These are phyloP conservation scores for Elongisporangium anandrum DNA, from an alignment of 352 stramenopile genomes.

Conservation along the genomic window DNA sequence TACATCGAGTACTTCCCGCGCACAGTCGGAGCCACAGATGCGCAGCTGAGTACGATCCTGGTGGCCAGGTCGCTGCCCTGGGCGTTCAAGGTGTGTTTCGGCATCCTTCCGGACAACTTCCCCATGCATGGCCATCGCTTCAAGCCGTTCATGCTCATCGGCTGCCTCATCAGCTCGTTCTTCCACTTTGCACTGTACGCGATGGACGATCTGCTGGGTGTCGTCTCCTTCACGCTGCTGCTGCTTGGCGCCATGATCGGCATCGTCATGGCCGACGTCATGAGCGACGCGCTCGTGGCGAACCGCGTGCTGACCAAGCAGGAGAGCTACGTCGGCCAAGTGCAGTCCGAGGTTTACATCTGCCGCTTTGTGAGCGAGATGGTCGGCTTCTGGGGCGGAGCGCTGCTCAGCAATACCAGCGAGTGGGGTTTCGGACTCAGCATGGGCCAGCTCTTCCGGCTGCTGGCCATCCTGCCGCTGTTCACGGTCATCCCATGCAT, in stretches of 20 bases:
- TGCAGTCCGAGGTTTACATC: conserved; percentile 72
- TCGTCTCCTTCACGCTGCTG: conserved; percentile 64
- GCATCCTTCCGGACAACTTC: conserved; percentile 59
- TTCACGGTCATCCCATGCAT: conserved; percentile 52
- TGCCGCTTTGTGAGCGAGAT: conserved; percentile 79
- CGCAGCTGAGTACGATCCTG: conserved; percentile 65
- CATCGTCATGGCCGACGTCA: conserved; percentile 81
- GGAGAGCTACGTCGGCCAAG: conserved; percentile 28
- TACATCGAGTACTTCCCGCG: conserved; percentile 77
- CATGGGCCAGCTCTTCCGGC: conserved; percentile 59
- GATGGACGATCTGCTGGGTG: conserved; percentile 27
- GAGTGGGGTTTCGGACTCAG: conserved; percentile 51
- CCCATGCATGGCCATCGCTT: conserved; percentile 53
- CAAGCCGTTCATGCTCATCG: conserved; percentile 74
- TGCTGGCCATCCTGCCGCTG: conserved; percentile 56
- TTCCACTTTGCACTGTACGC: conserved; percentile 50
- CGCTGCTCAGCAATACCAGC: conserved; percentile 48
- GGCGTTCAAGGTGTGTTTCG: conserved; percentile 79
- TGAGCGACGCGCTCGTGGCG: conserved; percentile 69
- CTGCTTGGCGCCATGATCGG: conserved; percentile 66
- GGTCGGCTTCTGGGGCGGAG: conserved; percentile 65
- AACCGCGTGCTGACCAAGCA: conserved; percentile 47
- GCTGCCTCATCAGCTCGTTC: conserved; percentile 46
- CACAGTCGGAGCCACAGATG: conserved; percentile 49
- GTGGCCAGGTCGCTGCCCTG: conserved; percentile 70